Evolutionary conservation across 2,329 filamentous ascomycete species (phyloP).

Genomic region (Phaeosphaeria sp.): DNA sequence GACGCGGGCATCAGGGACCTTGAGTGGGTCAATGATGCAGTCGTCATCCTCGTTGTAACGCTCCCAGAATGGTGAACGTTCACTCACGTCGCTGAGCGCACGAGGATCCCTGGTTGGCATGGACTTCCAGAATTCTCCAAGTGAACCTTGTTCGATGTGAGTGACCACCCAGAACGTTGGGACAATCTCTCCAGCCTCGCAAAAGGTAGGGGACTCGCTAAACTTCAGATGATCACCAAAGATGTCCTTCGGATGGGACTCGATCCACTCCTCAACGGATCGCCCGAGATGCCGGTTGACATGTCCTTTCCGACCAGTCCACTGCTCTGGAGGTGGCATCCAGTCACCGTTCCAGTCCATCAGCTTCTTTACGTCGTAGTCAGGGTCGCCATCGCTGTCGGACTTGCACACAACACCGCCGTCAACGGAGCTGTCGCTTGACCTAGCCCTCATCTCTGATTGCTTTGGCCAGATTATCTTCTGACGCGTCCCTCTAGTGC

Average conservation of each 20-base stretch:
- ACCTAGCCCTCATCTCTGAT: conserved; percentile 31
- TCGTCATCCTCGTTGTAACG: conserved; percentile 19
- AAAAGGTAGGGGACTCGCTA: conserved; percentile 1
- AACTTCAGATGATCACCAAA: conserved; percentile 7
- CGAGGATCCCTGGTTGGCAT: conserved; percentile 26
- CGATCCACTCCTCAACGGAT: conserved; percentile 42
- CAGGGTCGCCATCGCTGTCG: conserved; percentile 38
- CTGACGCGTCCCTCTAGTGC: conserved; percentile 6
- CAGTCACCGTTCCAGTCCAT: conserved; percentile 55
- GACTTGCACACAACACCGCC: conserved; percentile 30
- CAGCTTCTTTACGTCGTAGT: conserved; percentile 46
- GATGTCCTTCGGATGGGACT: conserved; percentile 16
- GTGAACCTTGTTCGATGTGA: conserved; percentile 28
- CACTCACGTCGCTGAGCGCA: conserved; percentile 30
- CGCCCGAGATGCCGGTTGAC: conserved; percentile 40
- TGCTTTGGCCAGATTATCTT: conserved; percentile 34
- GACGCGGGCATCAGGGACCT: conserved; percentile 31
- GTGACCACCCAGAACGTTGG: conserved; percentile 38
- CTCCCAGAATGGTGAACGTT: conserved; percentile 41
- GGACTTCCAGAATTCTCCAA: conserved; percentile 35
- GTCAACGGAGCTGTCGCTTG: conserved; percentile 15
- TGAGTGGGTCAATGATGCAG: conserved; percentile 20
- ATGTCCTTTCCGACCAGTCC: conserved; percentile 49
- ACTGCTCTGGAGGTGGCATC: conserved; percentile 55
- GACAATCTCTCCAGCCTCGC: conserved; percentile 30